phyloP scores from a whole-genome alignment of 306 rosid species.

The Vigna reflexopilosa region DNA sequence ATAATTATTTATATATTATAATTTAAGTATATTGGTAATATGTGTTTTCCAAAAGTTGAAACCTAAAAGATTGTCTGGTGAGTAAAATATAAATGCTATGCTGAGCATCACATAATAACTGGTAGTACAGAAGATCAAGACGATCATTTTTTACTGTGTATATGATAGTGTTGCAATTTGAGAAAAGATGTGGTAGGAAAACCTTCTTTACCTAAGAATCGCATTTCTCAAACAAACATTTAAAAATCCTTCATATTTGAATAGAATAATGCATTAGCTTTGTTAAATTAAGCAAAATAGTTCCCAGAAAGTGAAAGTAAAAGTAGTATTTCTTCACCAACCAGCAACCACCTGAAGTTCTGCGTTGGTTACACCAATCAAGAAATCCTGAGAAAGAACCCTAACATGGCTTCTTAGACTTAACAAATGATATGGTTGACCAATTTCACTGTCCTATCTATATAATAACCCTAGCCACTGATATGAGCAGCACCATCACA shows the following conservation, averaged over 20 bases:
- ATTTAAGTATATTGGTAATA: too few relatives aligned
- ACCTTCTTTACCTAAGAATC: neutral
- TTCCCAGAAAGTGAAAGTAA: neutral
- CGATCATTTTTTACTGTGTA: too few relatives aligned
- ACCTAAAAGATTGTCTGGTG: too few relatives aligned
- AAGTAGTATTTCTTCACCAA: constrained; percentile 53
- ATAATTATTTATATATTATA: too few relatives aligned
- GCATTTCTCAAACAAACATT: neutral
- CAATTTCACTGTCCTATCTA: constrained; percentile 41
- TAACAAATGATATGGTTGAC: constrained; percentile 38
- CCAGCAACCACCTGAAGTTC: constrained; percentile 53
- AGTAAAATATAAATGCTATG: too few relatives aligned
- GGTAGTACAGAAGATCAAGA: too few relatives aligned
- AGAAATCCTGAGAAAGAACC: constrained; percentile 36
- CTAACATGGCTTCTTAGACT: constrained; percentile 54
- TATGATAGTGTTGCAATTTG: too few relatives aligned
- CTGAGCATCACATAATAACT: too few relatives aligned
- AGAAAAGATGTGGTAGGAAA: too few relatives aligned
- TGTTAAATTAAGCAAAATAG: neutral
- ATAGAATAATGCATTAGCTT: neutral
- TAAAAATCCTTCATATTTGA: neutral
- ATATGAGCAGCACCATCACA: neutral
- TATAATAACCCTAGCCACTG: constrained; percentile 39
- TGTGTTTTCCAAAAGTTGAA: too few relatives aligned
- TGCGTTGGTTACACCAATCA: constrained; percentile 66